phyloP scores from a whole-genome alignment of 164 flowering plant species.

The Umbilicus rupestris region DNA sequence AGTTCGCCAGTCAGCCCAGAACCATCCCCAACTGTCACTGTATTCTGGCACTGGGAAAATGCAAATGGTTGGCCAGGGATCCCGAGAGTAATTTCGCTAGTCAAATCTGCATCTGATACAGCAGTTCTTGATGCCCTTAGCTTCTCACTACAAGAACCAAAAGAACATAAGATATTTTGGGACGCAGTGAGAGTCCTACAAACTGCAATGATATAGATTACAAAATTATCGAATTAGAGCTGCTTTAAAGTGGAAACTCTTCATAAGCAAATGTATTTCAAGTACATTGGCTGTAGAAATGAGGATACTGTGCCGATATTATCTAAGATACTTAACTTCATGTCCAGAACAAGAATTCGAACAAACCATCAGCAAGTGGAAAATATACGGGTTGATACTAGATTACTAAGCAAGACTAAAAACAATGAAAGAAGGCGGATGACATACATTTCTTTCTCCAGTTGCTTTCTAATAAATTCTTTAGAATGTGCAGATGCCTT shows the following conservation, averaged over 20 bases:
- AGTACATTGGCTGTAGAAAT: background rate
- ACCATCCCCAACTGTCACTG: constrained; percentile 63
- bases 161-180: background rate
- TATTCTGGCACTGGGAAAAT: constrained; percentile 74
- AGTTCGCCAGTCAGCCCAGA: constrained; percentile 77
- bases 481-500: constrained; percentile 88
- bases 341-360: too few species aligned
- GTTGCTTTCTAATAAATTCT: constrained; percentile 83
- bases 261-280: background rate
- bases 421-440: background rate
- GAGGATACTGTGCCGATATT: too few species aligned
- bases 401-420: background rate
- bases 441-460: constrained; percentile 89
- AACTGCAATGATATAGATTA: too few species aligned
- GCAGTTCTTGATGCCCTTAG: constrained; percentile 73
- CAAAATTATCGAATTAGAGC: background rate
- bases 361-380: background rate
- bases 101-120: constrained; percentile 64
- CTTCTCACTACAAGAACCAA: constrained; percentile 52
- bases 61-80: constrained; percentile 62
- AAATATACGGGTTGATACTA: background rate
- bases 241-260: background rate
- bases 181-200: background rate
- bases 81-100: constrained; percentile 67
- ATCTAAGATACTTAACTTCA: too few species aligned